Percentiles rank a stretch among this genome's conserved stretches.
Conservation (phyloP, 768 basidiomycete genomes). For the Panus rudis region DNA sequence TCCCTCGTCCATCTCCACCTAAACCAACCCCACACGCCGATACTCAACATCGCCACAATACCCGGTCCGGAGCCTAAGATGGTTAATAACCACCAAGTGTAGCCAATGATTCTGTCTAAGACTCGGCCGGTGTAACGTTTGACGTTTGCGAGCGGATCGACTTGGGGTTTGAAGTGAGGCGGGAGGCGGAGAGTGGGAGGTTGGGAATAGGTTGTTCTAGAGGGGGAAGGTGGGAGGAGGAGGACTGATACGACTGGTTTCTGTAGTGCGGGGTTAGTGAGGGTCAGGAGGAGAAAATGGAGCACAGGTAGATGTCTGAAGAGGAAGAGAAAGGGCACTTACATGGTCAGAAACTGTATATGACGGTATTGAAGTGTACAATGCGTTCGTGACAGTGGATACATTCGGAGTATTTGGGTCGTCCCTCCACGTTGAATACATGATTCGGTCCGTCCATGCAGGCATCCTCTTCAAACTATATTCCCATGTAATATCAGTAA, state of each 20-base stretch:
- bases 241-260: conserved; percentile 84
- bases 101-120: conserved; percentile 71
- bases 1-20: conserved; percentile 33
- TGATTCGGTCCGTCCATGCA: conserved; percentile 89
- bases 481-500: not conserved
- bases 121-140: conserved; percentile 61
- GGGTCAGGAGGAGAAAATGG: conserved; percentile 5
- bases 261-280: conserved; percentile 27
- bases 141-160: conserved; percentile 44
- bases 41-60: conserved; percentile 59
- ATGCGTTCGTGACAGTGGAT: conserved; percentile 52
- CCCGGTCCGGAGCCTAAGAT: conserved; percentile 73
- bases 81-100: conserved; percentile 71
- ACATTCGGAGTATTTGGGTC: conserved; percentile 41
- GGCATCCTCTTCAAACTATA: conserved; percentile 65
- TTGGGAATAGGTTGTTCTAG: conserved; percentile 18
- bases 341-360: conserved; percentile 91
- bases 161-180: conserved; percentile 38
- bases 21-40: conserved; percentile 64
- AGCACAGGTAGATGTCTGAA: not conserved
- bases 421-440: conserved; percentile 76
- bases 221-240: conserved; percentile 42
- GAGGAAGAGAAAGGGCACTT: conserved; percentile 21
- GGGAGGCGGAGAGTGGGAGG: conserved; percentile 46
- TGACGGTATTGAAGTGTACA: conserved; percentile 76